These are phyloP conservation scores for Jimgerdemannia flammicorona DNA, from an alignment of 192 early-diverging fungal species.

Conservation along the genomic window DNA sequence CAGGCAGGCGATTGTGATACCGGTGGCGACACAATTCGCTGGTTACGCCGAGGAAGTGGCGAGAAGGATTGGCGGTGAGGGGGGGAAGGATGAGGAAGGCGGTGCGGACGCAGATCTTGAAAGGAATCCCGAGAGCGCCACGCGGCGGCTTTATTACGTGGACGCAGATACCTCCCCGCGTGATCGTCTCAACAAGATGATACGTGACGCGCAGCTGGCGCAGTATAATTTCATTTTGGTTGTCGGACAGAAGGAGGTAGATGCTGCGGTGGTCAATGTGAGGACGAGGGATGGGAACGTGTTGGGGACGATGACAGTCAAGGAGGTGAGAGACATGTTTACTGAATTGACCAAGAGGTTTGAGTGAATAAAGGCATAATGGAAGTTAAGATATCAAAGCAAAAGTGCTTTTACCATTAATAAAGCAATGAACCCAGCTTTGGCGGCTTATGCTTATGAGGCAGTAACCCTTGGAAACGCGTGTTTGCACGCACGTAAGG, in stretches of 20 bases:
- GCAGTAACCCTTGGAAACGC: too few relatives aligned
- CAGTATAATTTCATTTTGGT: conserved; percentile 89
- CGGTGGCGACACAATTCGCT: conserved; percentile 55
- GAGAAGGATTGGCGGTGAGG: neutral
- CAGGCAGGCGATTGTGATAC: conserved; percentile 83
- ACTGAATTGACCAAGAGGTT: conserved; percentile 38
- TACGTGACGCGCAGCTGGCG: conserved; percentile 74
- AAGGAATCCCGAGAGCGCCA: conserved; percentile 33
- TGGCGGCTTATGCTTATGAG: too few relatives aligned
- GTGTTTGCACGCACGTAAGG: too few relatives aligned
- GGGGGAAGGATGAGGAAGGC: neutral
- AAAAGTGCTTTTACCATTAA: neutral
- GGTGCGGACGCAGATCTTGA: conserved; percentile 7
- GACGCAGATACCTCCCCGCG: conserved; percentile 71
- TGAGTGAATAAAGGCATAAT: conserved; percentile 22
- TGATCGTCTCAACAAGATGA: conserved; percentile 66
- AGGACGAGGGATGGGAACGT: conserved; percentile 59
- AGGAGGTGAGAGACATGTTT: conserved; percentile 55
- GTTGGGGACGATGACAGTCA: conserved; percentile 59
- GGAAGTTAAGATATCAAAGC: neutral
- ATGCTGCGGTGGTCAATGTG: conserved; percentile 66
- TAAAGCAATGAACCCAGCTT: too few relatives aligned
- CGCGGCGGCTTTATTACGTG: conserved; percentile 57
- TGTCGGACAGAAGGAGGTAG: conserved; percentile 78
- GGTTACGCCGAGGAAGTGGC: conserved; percentile 68